A percentile compares a stretch with the other conserved stretches of the same genome.
phyloP scores from a whole-genome alignment of 768 basidiomycete species.

The Phanerodontia chrysosporium region DNA sequence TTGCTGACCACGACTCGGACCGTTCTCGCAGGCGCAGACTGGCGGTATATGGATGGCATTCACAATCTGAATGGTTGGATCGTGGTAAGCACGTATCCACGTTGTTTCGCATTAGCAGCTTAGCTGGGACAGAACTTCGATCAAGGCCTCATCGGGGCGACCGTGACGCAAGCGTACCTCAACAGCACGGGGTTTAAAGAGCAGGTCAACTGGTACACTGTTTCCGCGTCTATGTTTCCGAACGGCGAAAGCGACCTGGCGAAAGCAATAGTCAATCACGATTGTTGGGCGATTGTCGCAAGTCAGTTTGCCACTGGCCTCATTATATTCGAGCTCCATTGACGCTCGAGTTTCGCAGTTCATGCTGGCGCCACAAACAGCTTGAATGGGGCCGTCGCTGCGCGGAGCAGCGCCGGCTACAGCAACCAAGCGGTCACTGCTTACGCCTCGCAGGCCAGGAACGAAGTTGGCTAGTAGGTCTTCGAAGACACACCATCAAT shows the following conservation, averaged over 20 bases:
- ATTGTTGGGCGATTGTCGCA: conserved; percentile 50
- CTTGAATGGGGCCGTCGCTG: conserved; percentile 19
- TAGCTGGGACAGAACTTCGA: conserved; percentile 50
- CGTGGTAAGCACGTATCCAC: conserved; percentile 42
- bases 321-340: conserved; percentile 25
- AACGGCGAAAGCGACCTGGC: conserved; percentile 31
- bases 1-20: no score
- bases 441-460: conserved; percentile 46
- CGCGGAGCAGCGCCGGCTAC: conserved; percentile 39
- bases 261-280: conserved; percentile 43
- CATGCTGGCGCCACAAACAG: conserved; percentile 23
- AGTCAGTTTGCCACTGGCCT: conserved; percentile 31
- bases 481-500: no score
- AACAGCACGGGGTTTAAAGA: conserved; percentile 22
- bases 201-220: conserved; percentile 43
- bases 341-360: conserved; percentile 25
- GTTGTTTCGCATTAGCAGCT: background rate
- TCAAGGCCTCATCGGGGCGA: conserved; percentile 45
- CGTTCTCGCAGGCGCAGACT: conserved; percentile 6
- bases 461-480: conserved; percentile 55
- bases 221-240: conserved; percentile 35
- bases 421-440: conserved; percentile 46
- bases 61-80: conserved; percentile 51
- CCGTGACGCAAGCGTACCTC: conserved; percentile 37
- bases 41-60: conserved; percentile 15